Percentiles rank a stretch among this genome's conserved stretches.
Conservation (phyloP, 306 rosid genomes). For the Hippophae tibetana region DNA sequence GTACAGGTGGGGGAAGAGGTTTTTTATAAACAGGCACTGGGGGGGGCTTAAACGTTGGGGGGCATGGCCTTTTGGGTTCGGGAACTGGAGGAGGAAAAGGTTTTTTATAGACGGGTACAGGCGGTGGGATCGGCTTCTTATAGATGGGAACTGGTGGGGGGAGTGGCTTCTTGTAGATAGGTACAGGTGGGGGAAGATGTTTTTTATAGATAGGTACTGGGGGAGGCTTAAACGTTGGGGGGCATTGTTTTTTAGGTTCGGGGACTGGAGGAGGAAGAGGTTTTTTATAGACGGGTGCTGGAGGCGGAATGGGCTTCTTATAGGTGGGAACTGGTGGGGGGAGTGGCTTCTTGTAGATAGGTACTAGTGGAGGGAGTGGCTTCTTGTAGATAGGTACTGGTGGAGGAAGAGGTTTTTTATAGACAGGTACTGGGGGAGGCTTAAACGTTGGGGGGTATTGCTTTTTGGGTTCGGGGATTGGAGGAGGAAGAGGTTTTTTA, state of each 20-base stretch:
- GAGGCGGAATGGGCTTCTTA: constrained; percentile 11
- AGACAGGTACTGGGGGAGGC: constrained; percentile 11
- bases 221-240: not conserved
- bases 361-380: constrained; percentile 6
- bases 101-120: not conserved
- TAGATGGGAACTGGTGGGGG: constrained; percentile 18
- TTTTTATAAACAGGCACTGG: constrained; percentile 6
- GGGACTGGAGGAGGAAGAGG: not conserved
- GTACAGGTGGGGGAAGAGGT: constrained; percentile 15
- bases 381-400: not conserved
- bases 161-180: constrained; percentile 17
- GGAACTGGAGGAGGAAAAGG: constrained; percentile 25
- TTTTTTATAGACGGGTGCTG: not conserved
- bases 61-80: not conserved
- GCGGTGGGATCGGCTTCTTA: constrained; percentile 23
- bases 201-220: not conserved
- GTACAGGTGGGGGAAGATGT: constrained; percentile 12
- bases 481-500: no score
- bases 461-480: no score
- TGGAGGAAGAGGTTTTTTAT: constrained; percentile 8
- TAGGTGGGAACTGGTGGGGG: constrained; percentile 1
- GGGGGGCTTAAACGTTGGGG: constrained; percentile 19
- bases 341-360: not conserved
- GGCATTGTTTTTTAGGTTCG: no score
- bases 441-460: no score